These are phyloP conservation scores for Pythium dissotocum DNA, from an alignment of 352 stramenopile species.

Conservation along the genomic window DNA sequence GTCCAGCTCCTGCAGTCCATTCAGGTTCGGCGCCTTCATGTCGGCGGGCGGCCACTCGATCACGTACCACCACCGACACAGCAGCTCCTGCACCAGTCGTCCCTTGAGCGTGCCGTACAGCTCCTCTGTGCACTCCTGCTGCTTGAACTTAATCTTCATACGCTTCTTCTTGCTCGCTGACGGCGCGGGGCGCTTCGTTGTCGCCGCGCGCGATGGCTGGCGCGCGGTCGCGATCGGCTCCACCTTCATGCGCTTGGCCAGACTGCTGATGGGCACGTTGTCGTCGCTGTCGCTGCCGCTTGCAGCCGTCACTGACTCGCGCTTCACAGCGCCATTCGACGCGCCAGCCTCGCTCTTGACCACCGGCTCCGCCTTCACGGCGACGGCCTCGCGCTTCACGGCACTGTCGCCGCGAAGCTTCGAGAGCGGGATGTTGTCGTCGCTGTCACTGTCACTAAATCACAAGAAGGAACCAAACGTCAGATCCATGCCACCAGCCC, in stretches of 20 bases:
- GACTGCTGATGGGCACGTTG: conserved; percentile 66
- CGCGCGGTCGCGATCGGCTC: conserved; percentile 26
- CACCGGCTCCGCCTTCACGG: conserved; percentile 13
- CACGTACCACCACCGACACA: conserved; percentile 88
- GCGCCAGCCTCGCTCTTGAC: conserved; percentile 25
- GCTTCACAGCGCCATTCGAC: conserved; percentile 30
- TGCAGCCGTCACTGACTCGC: conserved; percentile 5
- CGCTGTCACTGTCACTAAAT: conserved; percentile 67
- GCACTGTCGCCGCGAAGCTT: conserved; percentile 40
- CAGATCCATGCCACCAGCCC: not conserved
- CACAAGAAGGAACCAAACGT: not conserved
- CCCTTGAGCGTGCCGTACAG: conserved; percentile 83
- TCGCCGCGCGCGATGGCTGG: not conserved
- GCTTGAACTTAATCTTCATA: conserved; percentile 85
- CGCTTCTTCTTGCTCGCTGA: conserved; percentile 56
- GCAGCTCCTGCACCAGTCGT: conserved; percentile 66
- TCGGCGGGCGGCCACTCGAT: conserved; percentile 71
- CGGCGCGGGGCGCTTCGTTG: conserved; percentile 19
- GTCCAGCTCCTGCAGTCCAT: conserved; percentile 81
- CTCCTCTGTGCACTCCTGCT: conserved; percentile 83
- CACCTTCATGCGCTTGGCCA: conserved; percentile 61
- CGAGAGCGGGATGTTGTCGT: conserved; percentile 80
- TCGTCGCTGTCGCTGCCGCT: conserved; percentile 67
- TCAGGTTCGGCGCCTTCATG: conserved; percentile 44
- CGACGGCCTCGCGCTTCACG: conserved; percentile 19